Conservation (phyloP, 2,329 filamentous ascomycete species). For the Aulographum hederae region DNA sequence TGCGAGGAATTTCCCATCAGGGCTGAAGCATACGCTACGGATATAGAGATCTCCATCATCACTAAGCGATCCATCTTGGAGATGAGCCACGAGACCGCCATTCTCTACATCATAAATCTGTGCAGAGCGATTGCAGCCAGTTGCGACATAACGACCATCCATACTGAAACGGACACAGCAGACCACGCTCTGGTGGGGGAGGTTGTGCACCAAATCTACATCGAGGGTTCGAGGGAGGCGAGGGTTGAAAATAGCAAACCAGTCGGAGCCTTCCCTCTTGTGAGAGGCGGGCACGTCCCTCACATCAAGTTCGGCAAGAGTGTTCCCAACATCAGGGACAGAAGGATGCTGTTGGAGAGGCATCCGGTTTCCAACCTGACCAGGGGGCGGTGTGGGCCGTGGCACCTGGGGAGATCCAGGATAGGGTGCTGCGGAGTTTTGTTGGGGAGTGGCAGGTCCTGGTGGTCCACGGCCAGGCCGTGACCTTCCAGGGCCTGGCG, state of each 20-base stretch:
- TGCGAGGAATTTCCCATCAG: slow-evolving; percentile 81
- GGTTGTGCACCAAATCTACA: slow-evolving; percentile 82
- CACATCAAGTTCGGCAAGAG: slow-evolving; percentile 70
- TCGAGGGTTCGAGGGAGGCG: slow-evolving; percentile 76
- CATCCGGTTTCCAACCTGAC: slow-evolving; percentile 14
- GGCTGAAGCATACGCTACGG: slow-evolving; percentile 94
- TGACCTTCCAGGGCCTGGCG: slow-evolving; percentile 63
- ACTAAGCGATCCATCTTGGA: slow-evolving; percentile 78
- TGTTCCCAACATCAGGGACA: slow-evolving; percentile 41
- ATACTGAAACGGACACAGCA: slow-evolving; percentile 96
- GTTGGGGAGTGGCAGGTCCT: slow-evolving; percentile 75
- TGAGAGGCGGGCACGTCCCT: slow-evolving; percentile 70
- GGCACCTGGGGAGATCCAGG: slow-evolving; percentile 78
- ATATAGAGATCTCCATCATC: slow-evolving; percentile 91
- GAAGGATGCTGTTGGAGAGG: slow-evolving; percentile 33
- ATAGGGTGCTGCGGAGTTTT: slow-evolving; percentile 75
- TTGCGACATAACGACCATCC: slow-evolving; percentile 89
- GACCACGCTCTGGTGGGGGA: slow-evolving; percentile 88
- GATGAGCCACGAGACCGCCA: slow-evolving; percentile 71
- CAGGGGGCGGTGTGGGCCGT: slow-evolving; percentile 54
- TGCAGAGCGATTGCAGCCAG: slow-evolving; percentile 95
- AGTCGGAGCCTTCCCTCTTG: slow-evolving; percentile 80
- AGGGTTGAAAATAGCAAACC: slow-evolving; percentile 96
- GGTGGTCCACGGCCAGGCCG: slow-evolving; percentile 41
- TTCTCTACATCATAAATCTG: slow-evolving; percentile 91